Evolutionary conservation across 1,139 yeast genomes (phyloP), one percentile per base, ranked within the genome.

Genomic region (Kodamaea ohmeri): DNA sequence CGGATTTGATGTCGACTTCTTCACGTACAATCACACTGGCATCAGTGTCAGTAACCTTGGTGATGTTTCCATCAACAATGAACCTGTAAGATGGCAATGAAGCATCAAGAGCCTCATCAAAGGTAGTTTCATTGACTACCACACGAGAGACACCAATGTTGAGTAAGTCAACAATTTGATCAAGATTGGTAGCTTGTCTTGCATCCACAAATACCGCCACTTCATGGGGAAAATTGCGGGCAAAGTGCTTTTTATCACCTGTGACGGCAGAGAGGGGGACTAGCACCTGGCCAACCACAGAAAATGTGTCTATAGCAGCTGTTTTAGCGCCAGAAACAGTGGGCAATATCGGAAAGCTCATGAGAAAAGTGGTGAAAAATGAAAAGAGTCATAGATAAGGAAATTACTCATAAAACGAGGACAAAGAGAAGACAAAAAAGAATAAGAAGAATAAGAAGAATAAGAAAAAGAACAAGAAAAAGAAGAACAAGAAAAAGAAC

Each of bases 71-170:
- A 36, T 64, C 60, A 33, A 76, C 65, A n/a, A 72, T 73, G 41
- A 83, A 65, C 47, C 89, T 67, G 25, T 72, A 67, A 20, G 71
- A 61, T 36, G 95, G 90, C 41, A 87, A 76, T 6, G 84, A 86
- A 6, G 74, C 61, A 2, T 60, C 68, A 2, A 56, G 53, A 14
- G 75, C 58, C 18, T 58, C 56, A 0, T 56, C 58, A 2, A 67
- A 70, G 21, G 57, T 59, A 35, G 61, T 61, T 14, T 58, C 57
- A 2, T 59, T 44, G 20, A 77, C 75, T 46, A 84, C 65, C 2
- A 86, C 55, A 13, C 70, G 68, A 25, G 64, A 55, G 14, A 83
- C 77, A 21, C 96, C 96, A 38, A 72, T 71, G 53, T 89, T 88
- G 46, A 86, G 71, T 25, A 86, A 55, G 9, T 66, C 70, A 27